Evolutionary conservation across 73 alveolate genomes (phyloP).

Genomic region (Uronychia binucleata): DNA sequence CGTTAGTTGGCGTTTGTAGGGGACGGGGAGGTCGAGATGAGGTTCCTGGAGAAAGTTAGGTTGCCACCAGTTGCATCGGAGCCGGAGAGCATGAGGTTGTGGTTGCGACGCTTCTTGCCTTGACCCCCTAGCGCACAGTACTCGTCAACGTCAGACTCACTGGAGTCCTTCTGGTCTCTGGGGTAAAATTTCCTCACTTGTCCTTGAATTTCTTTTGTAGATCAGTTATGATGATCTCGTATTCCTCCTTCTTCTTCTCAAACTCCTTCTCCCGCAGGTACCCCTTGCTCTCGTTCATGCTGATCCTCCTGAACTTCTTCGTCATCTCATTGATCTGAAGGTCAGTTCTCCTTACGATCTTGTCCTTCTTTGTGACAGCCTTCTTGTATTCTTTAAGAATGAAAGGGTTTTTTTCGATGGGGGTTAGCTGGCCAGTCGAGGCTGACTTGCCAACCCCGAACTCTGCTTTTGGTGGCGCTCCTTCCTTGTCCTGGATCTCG

Average conservation of each 20-base stretch:
- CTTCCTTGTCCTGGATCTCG: not conserved
- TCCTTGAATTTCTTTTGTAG: not conserved
- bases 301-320: not conserved
- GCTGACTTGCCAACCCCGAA: not conserved
- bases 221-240: not conserved
- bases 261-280: constrained; percentile 6
- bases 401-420: constrained; percentile 5
- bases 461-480: not conserved
- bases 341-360: not conserved
- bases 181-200: not conserved
- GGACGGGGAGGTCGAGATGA: not conserved
- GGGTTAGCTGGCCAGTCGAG: not conserved
- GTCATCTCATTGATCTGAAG: constrained; percentile 5
- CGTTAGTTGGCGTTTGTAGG: not conserved
- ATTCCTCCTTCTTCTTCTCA: constrained; percentile 4
- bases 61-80: not conserved
- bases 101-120: not conserved
- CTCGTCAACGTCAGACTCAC: constrained; percentile 6
- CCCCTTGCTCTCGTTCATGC: not conserved
- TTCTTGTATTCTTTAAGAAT: constrained; percentile 1
- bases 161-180: not conserved
- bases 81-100: not conserved
- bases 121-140: not conserved
- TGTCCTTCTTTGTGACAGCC: constrained; percentile 1
- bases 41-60: not conserved